phyloP scores from a whole-genome alignment of 495 filamentous ascomycete genomes.

The Chaetomium tenue region DNA sequence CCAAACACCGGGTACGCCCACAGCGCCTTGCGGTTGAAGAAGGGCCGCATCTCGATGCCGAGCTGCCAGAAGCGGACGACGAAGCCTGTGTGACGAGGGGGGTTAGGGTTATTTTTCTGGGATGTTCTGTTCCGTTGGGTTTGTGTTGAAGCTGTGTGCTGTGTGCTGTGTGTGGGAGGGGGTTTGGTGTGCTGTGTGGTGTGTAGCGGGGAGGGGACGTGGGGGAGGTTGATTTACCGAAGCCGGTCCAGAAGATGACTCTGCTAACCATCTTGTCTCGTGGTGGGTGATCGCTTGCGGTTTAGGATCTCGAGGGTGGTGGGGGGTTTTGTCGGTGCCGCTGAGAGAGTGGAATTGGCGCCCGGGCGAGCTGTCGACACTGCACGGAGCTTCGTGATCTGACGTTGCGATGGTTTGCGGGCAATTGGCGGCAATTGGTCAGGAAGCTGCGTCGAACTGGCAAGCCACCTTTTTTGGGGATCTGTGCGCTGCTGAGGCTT shows the following conservation, averaged over 20 bases:
- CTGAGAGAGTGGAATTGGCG: conserved; percentile 16
- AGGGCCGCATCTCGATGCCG: conserved; percentile 96
- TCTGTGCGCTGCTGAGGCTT: conserved; percentile 2
- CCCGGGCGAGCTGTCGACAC: conserved; percentile 14
- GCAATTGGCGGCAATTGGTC: not conserved
- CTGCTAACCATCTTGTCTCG: conserved; percentile 58
- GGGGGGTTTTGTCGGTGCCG: not conserved
- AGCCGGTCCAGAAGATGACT: conserved; percentile 93
- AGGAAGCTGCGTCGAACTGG: conserved; percentile 11
- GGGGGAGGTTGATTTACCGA: conserved; percentile 64
- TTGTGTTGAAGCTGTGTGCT: too few species aligned
- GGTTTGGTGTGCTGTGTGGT: too few species aligned
- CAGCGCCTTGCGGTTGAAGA: conserved; percentile 72
- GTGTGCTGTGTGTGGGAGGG: not conserved
- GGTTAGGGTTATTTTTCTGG: conserved; percentile 11
- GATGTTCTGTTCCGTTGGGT: not conserved
- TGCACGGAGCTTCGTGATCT: conserved; percentile 21
- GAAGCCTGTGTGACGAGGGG: conserved; percentile 57
- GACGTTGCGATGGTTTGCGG: conserved; percentile 18
- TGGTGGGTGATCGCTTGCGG: not conserved
- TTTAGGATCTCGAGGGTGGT: too few species aligned
- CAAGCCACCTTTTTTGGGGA: conserved; percentile 18
- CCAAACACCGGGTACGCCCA: conserved; percentile 93
- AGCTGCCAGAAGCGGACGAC: conserved; percentile 92
- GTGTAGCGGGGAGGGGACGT: not conserved